phyloP scores from a whole-genome alignment of 2,329 filamentous ascomycete species.

The Penicillium sp. region DNA sequence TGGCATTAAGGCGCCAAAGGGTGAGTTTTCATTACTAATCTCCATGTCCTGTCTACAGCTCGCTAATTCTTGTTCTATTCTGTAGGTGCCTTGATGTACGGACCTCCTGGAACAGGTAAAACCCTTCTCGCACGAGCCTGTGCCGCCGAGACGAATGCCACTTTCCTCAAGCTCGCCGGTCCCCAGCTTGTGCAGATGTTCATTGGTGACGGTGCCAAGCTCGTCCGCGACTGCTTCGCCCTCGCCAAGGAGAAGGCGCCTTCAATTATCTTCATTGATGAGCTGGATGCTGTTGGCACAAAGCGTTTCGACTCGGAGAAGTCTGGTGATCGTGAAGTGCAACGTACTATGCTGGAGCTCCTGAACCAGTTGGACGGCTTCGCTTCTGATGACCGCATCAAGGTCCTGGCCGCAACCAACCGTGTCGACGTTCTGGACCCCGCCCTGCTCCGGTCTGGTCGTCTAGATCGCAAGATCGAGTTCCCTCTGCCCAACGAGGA shows the following conservation, averaged over 20 bases:
- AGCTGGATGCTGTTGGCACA: slow-evolving; percentile 95
- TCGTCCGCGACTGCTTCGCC: slow-evolving; percentile 96
- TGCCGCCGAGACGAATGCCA: slow-evolving; percentile 96
- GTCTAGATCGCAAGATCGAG: slow-evolving; percentile 95
- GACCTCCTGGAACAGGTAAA: slow-evolving; percentile 56
- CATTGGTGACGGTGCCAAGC: slow-evolving; percentile 96
- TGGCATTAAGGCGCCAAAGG: slow-evolving; percentile 98
- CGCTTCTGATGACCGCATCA: slow-evolving; percentile 94
- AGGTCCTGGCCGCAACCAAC: slow-evolving; percentile 93
- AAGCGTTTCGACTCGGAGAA: slow-evolving; percentile 99
- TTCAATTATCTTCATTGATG: slow-evolving; percentile 99
- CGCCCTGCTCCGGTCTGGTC: slow-evolving; percentile 84
- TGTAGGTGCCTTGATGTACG: slow-evolving; percentile 95
- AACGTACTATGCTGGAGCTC: slow-evolving; percentile 97
- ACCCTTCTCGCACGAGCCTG: slow-evolving; percentile 81
- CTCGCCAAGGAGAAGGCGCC: slow-evolving; percentile 98
- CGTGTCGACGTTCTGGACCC: slow-evolving; percentile 92
- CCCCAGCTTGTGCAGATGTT: slow-evolving; percentile 99
- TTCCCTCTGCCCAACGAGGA: slow-evolving; percentile 98
- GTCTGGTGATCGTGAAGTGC: slow-evolving; percentile 95
- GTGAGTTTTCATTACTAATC: slow-evolving; percentile 53
- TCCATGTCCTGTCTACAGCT: neutral
- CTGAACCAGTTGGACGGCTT: slow-evolving; percentile 99
- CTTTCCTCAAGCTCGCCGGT: slow-evolving; percentile 96
- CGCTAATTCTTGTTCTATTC: slow-evolving; percentile 3